Evolutionary conservation across 1,284 basidiomycete species (phyloP).

Genomic region (Schizopora paradoxa): DNA sequence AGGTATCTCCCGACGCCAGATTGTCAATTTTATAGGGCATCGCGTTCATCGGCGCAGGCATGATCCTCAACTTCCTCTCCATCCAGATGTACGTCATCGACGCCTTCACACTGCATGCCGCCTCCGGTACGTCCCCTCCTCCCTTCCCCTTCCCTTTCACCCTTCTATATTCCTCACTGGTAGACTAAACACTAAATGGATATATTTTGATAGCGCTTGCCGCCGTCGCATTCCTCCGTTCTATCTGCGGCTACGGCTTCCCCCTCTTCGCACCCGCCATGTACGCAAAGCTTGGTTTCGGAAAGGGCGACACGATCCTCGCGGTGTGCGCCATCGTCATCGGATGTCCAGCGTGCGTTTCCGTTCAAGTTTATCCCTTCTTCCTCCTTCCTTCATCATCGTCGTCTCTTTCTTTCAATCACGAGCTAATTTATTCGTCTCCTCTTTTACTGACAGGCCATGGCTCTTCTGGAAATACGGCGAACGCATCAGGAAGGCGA

Average conservation of each 20-base stretch:
- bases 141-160: conserved; percentile 18
- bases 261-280: conserved; percentile 62
- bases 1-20: not conserved
- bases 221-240: conserved; percentile 49
- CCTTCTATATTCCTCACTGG: too few relatives aligned
- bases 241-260: conserved; percentile 58
- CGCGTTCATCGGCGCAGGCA: conserved; percentile 44
- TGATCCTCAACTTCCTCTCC: conserved; percentile 49
- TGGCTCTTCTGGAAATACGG: conserved; percentile 50
- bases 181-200: too few relatives aligned
- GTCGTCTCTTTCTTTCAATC: not conserved
- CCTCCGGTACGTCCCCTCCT: conserved; percentile 41
- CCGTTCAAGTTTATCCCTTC: not conserved
- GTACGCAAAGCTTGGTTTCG: conserved; percentile 57
- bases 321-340: conserved; percentile 48
- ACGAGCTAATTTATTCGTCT: not conserved
- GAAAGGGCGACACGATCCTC: conserved; percentile 59
- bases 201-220: conserved; percentile 42
- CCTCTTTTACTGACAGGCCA: conserved; percentile 31
- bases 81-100: conserved; percentile 63
- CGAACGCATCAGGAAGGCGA: conserved; percentile 38
- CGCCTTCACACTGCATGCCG: conserved; percentile 58
- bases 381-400: not conserved
- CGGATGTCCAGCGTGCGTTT: conserved; percentile 57
- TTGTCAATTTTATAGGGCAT: conserved; percentile 52